Evolutionary conservation across 176 grass and related monocot species (phyloP), one percentile per base, ranked within the genome.

Genomic region (Eragrostis curvula): DNA sequence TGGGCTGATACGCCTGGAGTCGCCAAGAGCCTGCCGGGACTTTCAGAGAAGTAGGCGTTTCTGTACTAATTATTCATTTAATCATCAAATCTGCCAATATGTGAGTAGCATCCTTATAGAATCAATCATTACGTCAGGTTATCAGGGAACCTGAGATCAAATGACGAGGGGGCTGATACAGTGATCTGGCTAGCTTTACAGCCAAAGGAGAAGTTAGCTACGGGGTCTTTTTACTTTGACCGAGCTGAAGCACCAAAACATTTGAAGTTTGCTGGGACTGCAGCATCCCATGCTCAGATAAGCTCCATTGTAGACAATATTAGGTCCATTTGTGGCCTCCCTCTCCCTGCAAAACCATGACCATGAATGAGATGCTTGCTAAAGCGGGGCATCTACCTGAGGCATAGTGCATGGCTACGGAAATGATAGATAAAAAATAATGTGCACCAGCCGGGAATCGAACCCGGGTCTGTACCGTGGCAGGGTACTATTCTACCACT

Each of bases 141-240:
- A 81, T 78, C 87, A 14, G 95, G 92, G 48, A 98, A 93, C 42
- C 66, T 98, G 69, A 92, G 95, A 75, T 88, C 92, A 51, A 93
- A 79, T 9, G 70, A 87, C 0, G 86, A 98, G 73, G 92, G 90
- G 1, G 92, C 92, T 29, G 96, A 95, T 85, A 95, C 96, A 24
- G 88, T 88, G 42, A 41, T 98, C 64, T 95, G 92, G 92, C 78
- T 98, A 71, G 90, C 92, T 23, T 84, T 93, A 75, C 96, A 98
- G 58, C 92, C 78, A 3, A 95, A 89, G 39, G 90, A 98, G 69
- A 95, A 95, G 18, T 78, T 95, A 55, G 64, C 82, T 53, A 66
- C 84, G 8, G 95, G 95, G 46, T 74, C 86, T 9, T 98, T 98
- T 80, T 98, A 95, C 85, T 98, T 98, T n/a, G 96, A 98, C 65